These are phyloP conservation scores for Calocybe indica DNA, from an alignment of 768 basidiomycete genomes.

Conservation along the genomic window DNA sequence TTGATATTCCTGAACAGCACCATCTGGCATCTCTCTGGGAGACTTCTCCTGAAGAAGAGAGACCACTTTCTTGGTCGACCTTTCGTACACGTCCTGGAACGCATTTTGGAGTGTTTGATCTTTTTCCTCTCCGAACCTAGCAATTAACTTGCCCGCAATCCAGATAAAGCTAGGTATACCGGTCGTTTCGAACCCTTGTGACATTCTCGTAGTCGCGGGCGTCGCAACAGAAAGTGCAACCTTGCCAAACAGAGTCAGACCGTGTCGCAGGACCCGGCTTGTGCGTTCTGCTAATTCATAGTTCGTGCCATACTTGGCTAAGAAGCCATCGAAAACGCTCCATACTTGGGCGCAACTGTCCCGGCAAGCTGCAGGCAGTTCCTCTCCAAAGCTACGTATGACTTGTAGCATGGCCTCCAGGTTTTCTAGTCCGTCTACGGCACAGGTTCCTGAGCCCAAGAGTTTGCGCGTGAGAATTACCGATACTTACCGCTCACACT, in stretches of 20 bases:
- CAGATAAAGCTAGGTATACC: slow-evolving; percentile 87
- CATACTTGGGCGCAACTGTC: slow-evolving; percentile 78
- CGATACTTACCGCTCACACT: slow-evolving; percentile 58
- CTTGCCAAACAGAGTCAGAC: slow-evolving; percentile 73
- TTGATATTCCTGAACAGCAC: slow-evolving; percentile 31
- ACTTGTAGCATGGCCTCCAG: slow-evolving; percentile 88
- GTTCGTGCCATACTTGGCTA: slow-evolving; percentile 71
- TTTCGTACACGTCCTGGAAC: slow-evolving; percentile 66
- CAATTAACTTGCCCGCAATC: slow-evolving; percentile 87
- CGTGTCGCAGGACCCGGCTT: slow-evolving; percentile 80
- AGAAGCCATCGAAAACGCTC: slow-evolving; percentile 74
- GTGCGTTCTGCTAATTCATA: slow-evolving; percentile 77
- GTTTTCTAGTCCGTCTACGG: slow-evolving; percentile 80
- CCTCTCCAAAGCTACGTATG: slow-evolving; percentile 76
- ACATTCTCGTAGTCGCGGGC: slow-evolving; percentile 70
- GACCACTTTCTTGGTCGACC: slow-evolving; percentile 66
- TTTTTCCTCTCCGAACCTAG: slow-evolving; percentile 65
- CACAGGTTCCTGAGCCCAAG: background rate
- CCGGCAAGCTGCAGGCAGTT: slow-evolving; percentile 74
- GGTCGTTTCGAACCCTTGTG: slow-evolving; percentile 69
- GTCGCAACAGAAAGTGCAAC: slow-evolving; percentile 63
- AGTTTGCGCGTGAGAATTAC: background rate
- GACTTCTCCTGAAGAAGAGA: slow-evolving; percentile 60
- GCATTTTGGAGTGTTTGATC: slow-evolving; percentile 48
- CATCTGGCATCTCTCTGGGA: slow-evolving; percentile 79